Evolutionary conservation across 768 basidiomycete genomes (phyloP), one percentile per base, ranked within the genome.

Genomic region (Lenzites betulinus): DNA sequence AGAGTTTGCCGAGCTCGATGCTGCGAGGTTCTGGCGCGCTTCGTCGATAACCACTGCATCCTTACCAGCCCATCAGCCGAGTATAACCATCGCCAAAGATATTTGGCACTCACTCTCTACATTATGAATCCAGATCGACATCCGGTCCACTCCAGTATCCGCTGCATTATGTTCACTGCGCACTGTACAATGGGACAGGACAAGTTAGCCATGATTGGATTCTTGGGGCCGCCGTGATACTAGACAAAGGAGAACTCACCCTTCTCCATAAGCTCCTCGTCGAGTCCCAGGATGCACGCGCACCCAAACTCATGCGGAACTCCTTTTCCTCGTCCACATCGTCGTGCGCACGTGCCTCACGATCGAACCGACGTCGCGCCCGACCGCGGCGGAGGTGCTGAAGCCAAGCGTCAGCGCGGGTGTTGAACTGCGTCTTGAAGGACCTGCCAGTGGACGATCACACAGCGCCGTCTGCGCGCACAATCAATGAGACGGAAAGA

Each of bases 91-190:
- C n/a, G n/a, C n/a, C 8, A n/a, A 49, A 48, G n/a, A 5, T 7
- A 22, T 3, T 6, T 26, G 38, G 11, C 9, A 83, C 90, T 69
- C 71, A 92, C 92, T 88, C 74, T 93, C 91, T 15, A 92, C 89
- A 59, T 85, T 90, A 64, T 83, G 83, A 74, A 92, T 88, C 92
- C 92, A 93, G 53, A 88, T 75, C 1, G 85, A 81, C 88, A 93
- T 86, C 52, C 91, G 79, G 65, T 93, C 90, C 2, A 76, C 62
- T 50, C 77, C 74, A 38, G 78, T 79, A 62, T 87, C 88, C 26
- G 78, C 81, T 28, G 79, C 83, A 18, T 83, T 66, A 41, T 76
- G 79, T 60, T 84, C 83, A 64, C 76, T 83, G 43, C 79, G 81
- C 33, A 76, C 77, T 0, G 83, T 82, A 84, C 81, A 22, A 77